Evolutionary conservation across 345 rosid species (phyloP), one percentile per base, ranked within the genome.

Genomic region (Brassica carinata): DNA sequence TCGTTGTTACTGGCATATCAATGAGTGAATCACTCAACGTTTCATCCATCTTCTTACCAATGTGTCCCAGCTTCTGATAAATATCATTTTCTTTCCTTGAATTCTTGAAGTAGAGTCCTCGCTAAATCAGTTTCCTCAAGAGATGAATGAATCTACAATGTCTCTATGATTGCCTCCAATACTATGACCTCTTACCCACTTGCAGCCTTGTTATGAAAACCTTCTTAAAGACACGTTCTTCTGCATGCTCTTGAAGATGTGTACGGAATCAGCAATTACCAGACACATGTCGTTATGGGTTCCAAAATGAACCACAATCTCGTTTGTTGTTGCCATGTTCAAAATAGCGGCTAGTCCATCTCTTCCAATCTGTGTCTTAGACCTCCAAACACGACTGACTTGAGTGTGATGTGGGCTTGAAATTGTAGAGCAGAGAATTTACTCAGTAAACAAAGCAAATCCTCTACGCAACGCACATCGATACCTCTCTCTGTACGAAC

Each of bases 131-230:
- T 86, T 48, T 85, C 93, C 82, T 95, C 98, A 18, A 95, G 85
- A 89, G 90, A 89, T n/a, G 96, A 94, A 87, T 95, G 91, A 27
- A 95, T 85, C 81, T 93, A 94, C 65, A 95, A 74, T 2, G 89
- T 88, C 81, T 91, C 98, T 78, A 79, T 87, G 82, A 91, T 90
- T 51, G 92, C 83, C 57, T 89, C 86, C 71, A 89, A 82, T 11
- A 93, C 76, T 72, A 4, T 93, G 93, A 78, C 92, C 99, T 76
- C 85, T 83, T 81, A 93, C 86, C 48, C 96, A 97, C 85, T 82
- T 91, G 79, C 98, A 95, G 1, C 97, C 99, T 81, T 91, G 90
- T 76, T 92, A 83, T 7, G 97, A 91, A 75, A 93, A 80, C 79
- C 71, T 85, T 77, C 89, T 87, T 78, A 95, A 71, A 68, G 86